A percentile compares a stretch with the other conserved stretches of the same genome.
Conservation (phyloP, 345 rosid genomes). For the Populus tremula region DNA sequence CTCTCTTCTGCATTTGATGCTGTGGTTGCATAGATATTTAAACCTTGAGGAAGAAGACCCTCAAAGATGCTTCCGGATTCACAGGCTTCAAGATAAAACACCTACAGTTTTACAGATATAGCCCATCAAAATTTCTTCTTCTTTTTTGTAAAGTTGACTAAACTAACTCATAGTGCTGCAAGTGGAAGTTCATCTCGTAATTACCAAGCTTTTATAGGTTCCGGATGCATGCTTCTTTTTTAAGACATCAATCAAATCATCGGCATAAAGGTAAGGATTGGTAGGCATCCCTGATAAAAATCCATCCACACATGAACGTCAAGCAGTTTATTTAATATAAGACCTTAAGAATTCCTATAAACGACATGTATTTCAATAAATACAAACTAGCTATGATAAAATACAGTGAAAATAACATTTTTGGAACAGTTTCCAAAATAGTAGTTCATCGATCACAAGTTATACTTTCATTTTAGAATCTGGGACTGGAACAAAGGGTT, state of each 20-base stretch:
- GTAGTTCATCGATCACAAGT: not conserved
- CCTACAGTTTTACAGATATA: constrained; percentile 45
- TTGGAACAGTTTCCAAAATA: not conserved
- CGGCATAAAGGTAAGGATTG: constrained; percentile 69
- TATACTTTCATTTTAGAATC: too few species aligned
- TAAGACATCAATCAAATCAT: constrained; percentile 67
- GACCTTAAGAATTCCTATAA: not conserved
- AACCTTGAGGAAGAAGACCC: constrained; percentile 88
- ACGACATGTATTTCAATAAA: not conserved
- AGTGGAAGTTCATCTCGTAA: not conserved
- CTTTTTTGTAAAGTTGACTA: too few species aligned
- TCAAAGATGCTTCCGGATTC: constrained; percentile 98
- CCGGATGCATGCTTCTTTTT: constrained; percentile 81
- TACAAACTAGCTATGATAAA: not conserved
- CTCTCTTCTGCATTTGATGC: constrained; percentile 91
- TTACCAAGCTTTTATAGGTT: constrained; percentile 79
- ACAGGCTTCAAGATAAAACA: constrained; percentile 98
- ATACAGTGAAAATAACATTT: not conserved
- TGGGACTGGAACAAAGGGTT: too few species aligned
- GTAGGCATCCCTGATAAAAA: constrained; percentile 89
- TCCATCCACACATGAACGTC: not conserved
- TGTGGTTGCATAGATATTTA: constrained; percentile 93
- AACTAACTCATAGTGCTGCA: not conserved
- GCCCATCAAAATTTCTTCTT: not conserved
- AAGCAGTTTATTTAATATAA: not conserved